These are phyloP conservation scores for Fusarium nematophilum DNA, from an alignment of 2,329 filamentous ascomycete species.

Conservation along the genomic window DNA sequence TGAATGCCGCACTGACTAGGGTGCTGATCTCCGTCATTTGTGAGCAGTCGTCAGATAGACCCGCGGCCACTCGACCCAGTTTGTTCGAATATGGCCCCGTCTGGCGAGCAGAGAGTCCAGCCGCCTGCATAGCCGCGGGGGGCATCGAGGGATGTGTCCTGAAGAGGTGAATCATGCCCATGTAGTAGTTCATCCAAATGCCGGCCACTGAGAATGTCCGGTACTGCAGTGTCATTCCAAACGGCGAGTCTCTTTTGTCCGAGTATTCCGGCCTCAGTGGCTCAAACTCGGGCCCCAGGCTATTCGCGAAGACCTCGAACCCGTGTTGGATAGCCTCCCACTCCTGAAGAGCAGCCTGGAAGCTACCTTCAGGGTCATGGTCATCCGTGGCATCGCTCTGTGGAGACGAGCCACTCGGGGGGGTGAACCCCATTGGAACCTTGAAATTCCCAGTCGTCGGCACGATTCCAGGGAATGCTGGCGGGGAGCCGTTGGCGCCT, in stretches of 20 bases:
- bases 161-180: conserved; percentile 84
- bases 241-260: conserved; percentile 74
- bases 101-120: conserved; percentile 77
- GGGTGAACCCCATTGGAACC: conserved; percentile 66
- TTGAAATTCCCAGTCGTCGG: conserved; percentile 62
- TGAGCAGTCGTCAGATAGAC: conserved; percentile 68
- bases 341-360: conserved; percentile 77
- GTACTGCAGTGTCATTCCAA: conserved; percentile 84
- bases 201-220: conserved; percentile 88
- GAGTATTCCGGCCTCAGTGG: conserved; percentile 76
- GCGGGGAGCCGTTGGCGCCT: conserved; percentile 47
- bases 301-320: conserved; percentile 73
- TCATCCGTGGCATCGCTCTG: conserved; percentile 60
- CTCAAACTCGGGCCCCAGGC: conserved; percentile 80
- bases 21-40: conserved; percentile 74
- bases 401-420: conserved; percentile 58
- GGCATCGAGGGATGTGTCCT: conserved; percentile 91
- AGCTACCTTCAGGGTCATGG: conserved; percentile 70
- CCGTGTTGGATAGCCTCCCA: conserved; percentile 81
- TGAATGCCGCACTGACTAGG: conserved; percentile 81
- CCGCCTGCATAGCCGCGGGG: conserved; percentile 87
- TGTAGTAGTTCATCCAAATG: conserved; percentile 89
- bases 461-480: conserved; percentile 67
- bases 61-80: conserved; percentile 84
- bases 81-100: conserved; percentile 78